Conservation (phyloP, 2,329 filamentous ascomycete species). For the Drechslerella coelobrocha region DNA sequence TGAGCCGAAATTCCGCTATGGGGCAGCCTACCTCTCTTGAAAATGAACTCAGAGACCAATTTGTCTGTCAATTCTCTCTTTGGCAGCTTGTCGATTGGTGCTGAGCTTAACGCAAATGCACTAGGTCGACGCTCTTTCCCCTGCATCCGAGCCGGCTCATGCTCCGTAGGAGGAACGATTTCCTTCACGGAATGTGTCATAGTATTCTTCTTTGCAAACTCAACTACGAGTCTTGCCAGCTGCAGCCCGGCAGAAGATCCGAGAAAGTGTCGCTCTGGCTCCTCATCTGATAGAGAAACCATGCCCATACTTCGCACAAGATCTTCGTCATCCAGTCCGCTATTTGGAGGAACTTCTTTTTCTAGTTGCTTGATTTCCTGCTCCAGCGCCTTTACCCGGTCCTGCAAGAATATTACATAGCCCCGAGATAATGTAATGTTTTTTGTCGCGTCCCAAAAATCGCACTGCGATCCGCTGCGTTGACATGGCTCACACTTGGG, state of each 20-base stretch:
- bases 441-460: conserved; percentile 91
- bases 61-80: conserved; percentile 75
- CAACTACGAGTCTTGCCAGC: conserved; percentile 93
- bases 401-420: conserved; percentile 91
- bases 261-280: conserved; percentile 80
- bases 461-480: conserved; percentile 86
- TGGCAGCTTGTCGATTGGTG: conserved; percentile 78
- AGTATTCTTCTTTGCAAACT: conserved; percentile 91
- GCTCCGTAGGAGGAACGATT: conserved; percentile 43
- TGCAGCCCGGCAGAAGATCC: conserved; percentile 94
- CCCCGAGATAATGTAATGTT: conserved; percentile 84
- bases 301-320: conserved; percentile 86
- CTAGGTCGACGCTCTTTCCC: conserved; percentile 58
- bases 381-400: conserved; percentile 81
- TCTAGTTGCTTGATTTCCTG: conserved; percentile 80
- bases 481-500: conserved; percentile 93
- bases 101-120: conserved; percentile 74
- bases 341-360: conserved; percentile 60
- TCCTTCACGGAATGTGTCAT: conserved; percentile 90
- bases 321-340: conserved; percentile 75
- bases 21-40: conserved; percentile 80
- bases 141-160: conserved; percentile 42
- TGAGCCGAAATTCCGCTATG: too few species aligned
- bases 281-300: conserved; percentile 68
- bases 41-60: conserved; percentile 80